Base-by-base conservation (phyloP, 768 basidiomycete species). In the Terana coerulea region DNA sequence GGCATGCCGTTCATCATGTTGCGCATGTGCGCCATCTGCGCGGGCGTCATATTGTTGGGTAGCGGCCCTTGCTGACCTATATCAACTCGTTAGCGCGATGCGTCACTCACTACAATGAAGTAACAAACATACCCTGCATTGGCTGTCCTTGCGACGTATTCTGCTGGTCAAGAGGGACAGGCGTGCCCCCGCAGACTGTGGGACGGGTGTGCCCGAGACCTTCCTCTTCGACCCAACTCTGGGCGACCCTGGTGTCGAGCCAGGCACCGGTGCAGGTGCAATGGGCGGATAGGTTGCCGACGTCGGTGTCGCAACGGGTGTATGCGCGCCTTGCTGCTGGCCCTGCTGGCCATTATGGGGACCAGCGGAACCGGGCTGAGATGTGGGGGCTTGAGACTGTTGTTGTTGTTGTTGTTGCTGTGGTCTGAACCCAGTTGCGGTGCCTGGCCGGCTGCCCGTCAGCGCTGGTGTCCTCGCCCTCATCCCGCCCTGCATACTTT, bases 361-460 rank as follows among this genome's bases (percentile, higher is more conserved):
- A 12, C 53, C 44, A n/a, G n/a, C n/a, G n/a, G n/a, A 28, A 53
- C 51, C 52, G 48, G 37, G 55, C n/a, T 52, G 48, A 35, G 55
- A 17, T n/a, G n/a, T 59, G 59, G 22, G 56, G 48, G 55, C 54
- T 24, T 59, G 55, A 53, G 54, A 57, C 19, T 54, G 62, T 45
- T 65, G n/a, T n/a, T n/a, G n/a, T n/a, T n/a, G 65, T 17, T 61
- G 60, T 3, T 60, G 60, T 28, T 66, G 67, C 30, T 65, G 63
- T 28, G 58, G 61, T 0, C 28, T 49, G 34, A 61, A 59, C 1
- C 62, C 62, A 4, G 52, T 53, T 7, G 67, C 59, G n/a, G 66
- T 65, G 28, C 61, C 43, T 2, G 63, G 60, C 33, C 66, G 64
- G 31, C 65, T 63, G 39, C 61, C 62, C 9, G 55, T 57, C 49